Base-by-base conservation (phyloP, 2,329 filamentous ascomycete species). In the Trematosphaeria pertusa region DNA sequence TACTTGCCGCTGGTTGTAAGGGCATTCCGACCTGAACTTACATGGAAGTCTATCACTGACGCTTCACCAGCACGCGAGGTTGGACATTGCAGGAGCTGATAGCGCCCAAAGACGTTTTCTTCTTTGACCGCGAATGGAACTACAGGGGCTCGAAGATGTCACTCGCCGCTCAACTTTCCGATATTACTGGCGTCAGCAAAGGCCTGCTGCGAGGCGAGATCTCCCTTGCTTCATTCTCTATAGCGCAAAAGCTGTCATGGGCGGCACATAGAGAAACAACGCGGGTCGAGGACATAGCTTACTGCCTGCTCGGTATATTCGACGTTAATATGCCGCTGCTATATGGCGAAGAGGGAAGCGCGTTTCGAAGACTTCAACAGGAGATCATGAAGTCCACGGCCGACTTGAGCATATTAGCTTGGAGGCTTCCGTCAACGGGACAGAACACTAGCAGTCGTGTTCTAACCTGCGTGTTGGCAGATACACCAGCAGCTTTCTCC, bases 231-330 rank as follows among this genome's bases (percentile, higher is more conserved):
- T 7, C 19, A 6, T 22, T 42, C 11, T 38, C 35, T 18, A 34
- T 54, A 14, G 50, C 48, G 4, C n/a, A 63, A 38, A 52, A 54
- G 17, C 20, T 55, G n/a, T 44, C 35, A 6, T 57, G 54, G 54
- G 47, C 47, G 3, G 21, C 43, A 1, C 32, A 15, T 6, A 15
- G 54, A 17, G 15, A 37, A 17, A 52, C 50, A 1, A 46, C 56
- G 5, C 32, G 51, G 10, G 19, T 33, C 7, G 65, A 69, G 48
- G 65, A 69, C 39, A 39, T 34, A 8, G 61, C 64, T 2, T 69
- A 69, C 41, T 68, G 49, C 24, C 45, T 67, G 7, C 42, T 67
- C 5, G 65, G 65, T 1, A 46, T 67, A 8, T 61, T 65, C 21
- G 50, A 55, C 32, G 44, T 69, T 3, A 53, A 58, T 19, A 62